Evolutionary conservation across 495 filamentous ascomycete genomes (phyloP).

Genomic region (Aspergillus affinis): DNA sequence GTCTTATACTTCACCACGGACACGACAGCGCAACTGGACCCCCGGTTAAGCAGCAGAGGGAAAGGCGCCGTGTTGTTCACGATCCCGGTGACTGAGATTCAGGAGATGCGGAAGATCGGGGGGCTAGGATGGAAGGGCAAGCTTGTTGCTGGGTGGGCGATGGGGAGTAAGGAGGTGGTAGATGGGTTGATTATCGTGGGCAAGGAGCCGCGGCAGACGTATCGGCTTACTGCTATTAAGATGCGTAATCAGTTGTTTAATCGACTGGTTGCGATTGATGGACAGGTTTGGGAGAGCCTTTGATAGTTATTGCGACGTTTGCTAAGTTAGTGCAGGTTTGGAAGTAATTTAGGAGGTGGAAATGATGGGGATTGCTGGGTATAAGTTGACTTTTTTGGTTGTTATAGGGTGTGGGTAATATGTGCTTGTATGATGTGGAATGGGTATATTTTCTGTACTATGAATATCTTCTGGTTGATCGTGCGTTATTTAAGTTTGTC

Average conservation of each 20-base stretch:
- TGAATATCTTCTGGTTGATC: no score
- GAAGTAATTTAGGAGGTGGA: constrained; percentile 8
- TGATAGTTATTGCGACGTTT: constrained; percentile 35
- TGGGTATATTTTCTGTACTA: no score
- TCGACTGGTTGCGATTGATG: constrained; percentile 75
- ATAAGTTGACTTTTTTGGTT: no score
- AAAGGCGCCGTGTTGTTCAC: constrained; percentile 39
- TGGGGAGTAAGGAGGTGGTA: constrained; percentile 66
- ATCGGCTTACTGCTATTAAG: constrained; percentile 69
- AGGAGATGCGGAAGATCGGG: constrained; percentile 77
- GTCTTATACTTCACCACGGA: constrained; percentile 51
- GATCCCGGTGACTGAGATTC: constrained; percentile 59
- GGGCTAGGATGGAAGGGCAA: constrained; percentile 90
- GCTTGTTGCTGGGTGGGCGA: constrained; percentile 78
- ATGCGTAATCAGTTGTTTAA: constrained; percentile 84
- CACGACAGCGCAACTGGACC: constrained; percentile 29
- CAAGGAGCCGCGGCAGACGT: constrained; percentile 47
- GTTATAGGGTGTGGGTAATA: no score
- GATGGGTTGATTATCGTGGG: constrained; percentile 74
- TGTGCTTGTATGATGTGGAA: no score
- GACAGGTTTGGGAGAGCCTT: constrained; percentile 86
- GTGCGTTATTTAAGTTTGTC: no score
- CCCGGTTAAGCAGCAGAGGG: constrained; percentile 43
- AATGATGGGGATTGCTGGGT: no score
- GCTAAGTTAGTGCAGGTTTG: constrained; percentile 23